These are phyloP conservation scores for Thelephora ganbajun DNA, from an alignment of 768 basidiomycete species.

Conservation along the genomic window DNA sequence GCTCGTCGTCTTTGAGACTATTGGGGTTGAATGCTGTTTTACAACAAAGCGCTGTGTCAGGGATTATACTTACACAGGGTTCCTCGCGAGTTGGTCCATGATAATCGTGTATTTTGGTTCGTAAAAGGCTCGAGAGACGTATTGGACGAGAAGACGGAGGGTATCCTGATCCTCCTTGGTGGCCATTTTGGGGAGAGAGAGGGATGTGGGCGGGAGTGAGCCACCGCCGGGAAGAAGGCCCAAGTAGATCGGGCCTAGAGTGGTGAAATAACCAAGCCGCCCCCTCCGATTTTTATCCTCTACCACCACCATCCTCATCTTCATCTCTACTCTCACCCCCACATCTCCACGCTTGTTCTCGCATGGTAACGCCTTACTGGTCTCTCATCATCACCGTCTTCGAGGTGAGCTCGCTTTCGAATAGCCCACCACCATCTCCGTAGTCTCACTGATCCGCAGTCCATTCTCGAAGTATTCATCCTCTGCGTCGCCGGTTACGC, in stretches of 20 bases:
- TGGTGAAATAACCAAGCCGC: background rate
- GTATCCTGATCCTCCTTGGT: constrained; percentile 73
- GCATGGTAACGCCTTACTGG: constrained; percentile 1
- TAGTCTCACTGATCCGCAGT: constrained; percentile 28
- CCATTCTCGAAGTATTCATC: constrained; percentile 80
- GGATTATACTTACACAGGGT: constrained; percentile 76
- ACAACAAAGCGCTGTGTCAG: constrained; percentile 3
- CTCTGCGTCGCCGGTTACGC: constrained; percentile 75
- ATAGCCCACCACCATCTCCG: background rate
- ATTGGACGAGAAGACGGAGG: constrained; percentile 79
- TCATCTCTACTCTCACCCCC: background rate
- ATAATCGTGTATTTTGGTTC: constrained; percentile 85
- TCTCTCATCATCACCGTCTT: constrained; percentile 44
- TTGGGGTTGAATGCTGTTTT: constrained; percentile 7
- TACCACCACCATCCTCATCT: background rate
- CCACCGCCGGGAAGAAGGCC: background rate
- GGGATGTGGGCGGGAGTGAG: background rate
- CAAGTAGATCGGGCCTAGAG: background rate
- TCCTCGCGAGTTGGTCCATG: constrained; percentile 84
- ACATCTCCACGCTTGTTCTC: background rate
- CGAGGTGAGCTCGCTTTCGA: constrained; percentile 24
- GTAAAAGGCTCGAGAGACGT: constrained; percentile 89
- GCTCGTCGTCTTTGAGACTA: constrained; percentile 87
- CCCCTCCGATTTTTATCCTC: too few relatives aligned
- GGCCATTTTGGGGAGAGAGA: background rate